A percentile compares a stretch with the other conserved stretches of the same genome.
Evolutionary conservation across 2,329 filamentous ascomycete species (phyloP).

Genomic region (Nigrospora oryzae): DNA sequence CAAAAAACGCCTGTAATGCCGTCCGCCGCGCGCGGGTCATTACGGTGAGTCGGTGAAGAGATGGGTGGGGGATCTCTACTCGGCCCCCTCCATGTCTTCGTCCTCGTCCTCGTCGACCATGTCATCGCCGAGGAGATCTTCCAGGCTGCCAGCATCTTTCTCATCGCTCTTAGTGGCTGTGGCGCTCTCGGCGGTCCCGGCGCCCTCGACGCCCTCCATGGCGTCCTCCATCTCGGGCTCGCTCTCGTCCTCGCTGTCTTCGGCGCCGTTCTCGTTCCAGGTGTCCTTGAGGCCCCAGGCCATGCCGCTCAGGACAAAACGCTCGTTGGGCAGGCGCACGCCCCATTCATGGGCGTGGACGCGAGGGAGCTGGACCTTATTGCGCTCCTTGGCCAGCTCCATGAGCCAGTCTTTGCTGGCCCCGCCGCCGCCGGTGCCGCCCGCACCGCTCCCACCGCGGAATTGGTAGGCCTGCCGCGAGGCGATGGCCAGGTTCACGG

Average conservation of each 20-base stretch:
- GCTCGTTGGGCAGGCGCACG: conserved; percentile 56
- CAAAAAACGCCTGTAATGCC: not conserved
- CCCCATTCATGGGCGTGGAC: conserved; percentile 60
- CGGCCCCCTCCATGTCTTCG: conserved; percentile 43
- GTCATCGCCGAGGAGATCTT: conserved; percentile 46
- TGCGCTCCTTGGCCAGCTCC: conserved; percentile 64
- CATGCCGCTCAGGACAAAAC: conserved; percentile 58
- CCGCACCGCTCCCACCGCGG: conserved; percentile 38
- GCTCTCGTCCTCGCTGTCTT: conserved; percentile 31
- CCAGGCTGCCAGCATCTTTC: conserved; percentile 39
- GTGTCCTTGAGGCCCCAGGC: conserved; percentile 56
- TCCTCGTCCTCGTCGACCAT: conserved; percentile 36
- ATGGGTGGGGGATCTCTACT: conserved; percentile 5
- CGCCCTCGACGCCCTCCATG: conserved; percentile 38
- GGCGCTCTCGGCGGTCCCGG: conserved; percentile 23
- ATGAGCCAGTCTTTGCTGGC: conserved; percentile 68
- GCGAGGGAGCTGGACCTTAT: conserved; percentile 56
- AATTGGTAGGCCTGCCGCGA: conserved; percentile 64
- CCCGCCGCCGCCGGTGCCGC: conserved; percentile 35
- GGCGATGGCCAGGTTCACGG: conserved; percentile 65
- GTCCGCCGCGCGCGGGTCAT: too few relatives aligned
- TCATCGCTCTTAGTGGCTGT: conserved; percentile 35
- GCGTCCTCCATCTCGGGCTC: conserved; percentile 35
- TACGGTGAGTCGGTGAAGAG: not conserved
- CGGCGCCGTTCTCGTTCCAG: conserved; percentile 38